Base-by-base conservation (phyloP, 331 rosid genomes). In the Erythrophleum ivorense region DNA sequence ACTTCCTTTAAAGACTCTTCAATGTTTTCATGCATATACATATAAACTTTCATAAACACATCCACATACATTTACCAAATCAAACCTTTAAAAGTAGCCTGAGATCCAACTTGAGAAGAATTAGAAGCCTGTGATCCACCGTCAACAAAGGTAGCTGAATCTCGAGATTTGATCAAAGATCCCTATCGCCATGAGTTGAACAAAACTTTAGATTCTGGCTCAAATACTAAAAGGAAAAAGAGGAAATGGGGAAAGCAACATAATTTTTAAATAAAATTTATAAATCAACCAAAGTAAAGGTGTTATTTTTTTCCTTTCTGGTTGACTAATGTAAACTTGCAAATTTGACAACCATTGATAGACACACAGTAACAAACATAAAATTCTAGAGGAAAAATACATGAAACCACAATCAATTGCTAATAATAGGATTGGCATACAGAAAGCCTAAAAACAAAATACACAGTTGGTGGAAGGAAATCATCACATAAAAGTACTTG, bases 1-100 rank as follows among this genome's bases (percentile, higher is more conserved):
- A 63, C 67, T 75, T 78, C 33, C 19, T 36, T 36, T 14, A 13
- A 15, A 60, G 38, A 24, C 70, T 29, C 63, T 54, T 81, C 46
- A 72, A 73, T 55, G 48, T 78, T 60, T 24, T 43, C 79, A 36
- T 46, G 24, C 10, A 66, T 41, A 49, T 2, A 67, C 5, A 67
- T 55, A 78, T 68, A 78, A 74, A 70, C 45, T 55, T 60, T 72
- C 69, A 73, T 70, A 57, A 83, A 82, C 77, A 80, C 15, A 80
- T 41, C 54, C 24, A 70, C 21, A 84, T n/a, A 46, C 34, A 65
- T 71, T 31, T 45, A 63, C 43, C 29, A 29, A 73, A 73, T 60
- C 86, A 79, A 88, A 95, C 98, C 98, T 90, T 85, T 90, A 18
- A 84, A 81, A 81, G 92, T 69, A 70, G 88, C 79, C 78, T 58